These are phyloP conservation scores for Aspergillus carlsbadensis DNA, from an alignment of 495 filamentous ascomycete genomes.

Conservation along the genomic window DNA sequence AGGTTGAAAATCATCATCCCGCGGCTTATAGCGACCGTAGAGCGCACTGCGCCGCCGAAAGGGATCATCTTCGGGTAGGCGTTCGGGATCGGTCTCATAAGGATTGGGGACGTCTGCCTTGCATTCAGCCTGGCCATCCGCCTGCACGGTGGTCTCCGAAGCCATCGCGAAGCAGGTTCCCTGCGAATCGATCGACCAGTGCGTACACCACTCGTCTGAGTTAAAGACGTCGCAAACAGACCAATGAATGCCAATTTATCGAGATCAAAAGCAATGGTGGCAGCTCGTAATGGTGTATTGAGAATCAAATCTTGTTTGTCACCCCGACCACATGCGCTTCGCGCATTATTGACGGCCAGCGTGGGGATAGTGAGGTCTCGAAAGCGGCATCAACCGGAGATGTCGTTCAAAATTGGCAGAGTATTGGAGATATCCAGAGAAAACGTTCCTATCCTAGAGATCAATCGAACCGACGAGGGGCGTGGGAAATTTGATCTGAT, in stretches of 20 bases:
- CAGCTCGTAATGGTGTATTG: neutral
- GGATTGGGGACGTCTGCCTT: slow-evolving; percentile 22
- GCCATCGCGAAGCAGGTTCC: slow-evolving; percentile 21
- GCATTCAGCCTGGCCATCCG: slow-evolving; percentile 20
- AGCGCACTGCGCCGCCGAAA: slow-evolving; percentile 35
- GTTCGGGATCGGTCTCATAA: slow-evolving; percentile 37
- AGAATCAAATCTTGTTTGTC: slow-evolving; percentile 1
- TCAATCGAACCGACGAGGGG: slow-evolving; percentile 1
- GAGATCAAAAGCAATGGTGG: neutral
- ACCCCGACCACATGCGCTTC: slow-evolving; percentile 16
- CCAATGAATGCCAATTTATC: neutral
- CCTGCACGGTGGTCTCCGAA: slow-evolving; percentile 22
- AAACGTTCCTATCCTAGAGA: neutral
- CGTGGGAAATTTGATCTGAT: slow-evolving; percentile 5
- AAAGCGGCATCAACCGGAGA: neutral
- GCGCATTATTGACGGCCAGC: slow-evolving; percentile 27
- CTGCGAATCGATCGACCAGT: neutral
- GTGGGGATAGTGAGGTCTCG: neutral
- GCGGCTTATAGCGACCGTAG: slow-evolving; percentile 44
- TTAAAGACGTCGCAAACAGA: neutral
- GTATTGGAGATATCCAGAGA: neutral
- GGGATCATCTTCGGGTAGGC: slow-evolving; percentile 37
- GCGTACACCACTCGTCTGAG: neutral
- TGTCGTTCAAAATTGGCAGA: neutral
- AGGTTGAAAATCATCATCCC: slow-evolving; percentile 40